These are phyloP conservation scores for Fagopyrum tataricum DNA, from an alignment of 148 eudicot species.

Conservation along the genomic window DNA sequence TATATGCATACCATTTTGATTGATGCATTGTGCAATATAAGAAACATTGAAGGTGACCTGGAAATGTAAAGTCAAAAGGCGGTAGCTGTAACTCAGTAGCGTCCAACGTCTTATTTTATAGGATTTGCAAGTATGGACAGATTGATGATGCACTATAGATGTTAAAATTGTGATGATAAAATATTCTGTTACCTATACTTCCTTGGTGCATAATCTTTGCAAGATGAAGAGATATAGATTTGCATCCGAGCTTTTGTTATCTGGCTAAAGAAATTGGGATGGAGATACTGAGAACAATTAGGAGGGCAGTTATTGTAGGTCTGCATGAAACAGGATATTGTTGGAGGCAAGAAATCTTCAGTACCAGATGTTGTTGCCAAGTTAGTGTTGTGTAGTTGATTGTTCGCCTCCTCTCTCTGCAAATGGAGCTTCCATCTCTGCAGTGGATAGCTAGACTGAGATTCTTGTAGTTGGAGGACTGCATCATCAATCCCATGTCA, in stretches of 20 bases:
- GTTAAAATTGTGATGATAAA: conserved; percentile 53
- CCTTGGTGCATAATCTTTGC: conserved; percentile 84
- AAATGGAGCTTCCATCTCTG: background rate
- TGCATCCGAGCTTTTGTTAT: conserved; percentile 68
- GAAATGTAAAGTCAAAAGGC: conserved; percentile 35
- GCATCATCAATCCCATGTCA: no score
- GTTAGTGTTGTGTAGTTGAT: conserved; percentile 7
- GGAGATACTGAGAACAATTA: conserved; percentile 47
- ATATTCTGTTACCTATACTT: conserved; percentile 78
- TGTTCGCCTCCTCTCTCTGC: background rate
- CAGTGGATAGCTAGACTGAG: background rate
- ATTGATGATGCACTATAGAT: conserved; percentile 54
- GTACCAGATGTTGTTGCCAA: conserved; percentile 40
- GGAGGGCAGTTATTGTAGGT: conserved; percentile 60
- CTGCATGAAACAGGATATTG: conserved; percentile 38
- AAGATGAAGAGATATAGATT: conserved; percentile 47
- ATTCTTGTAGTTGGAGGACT: no score
- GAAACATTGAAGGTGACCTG: conserved; percentile 53
- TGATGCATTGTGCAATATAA: conserved; percentile 77
- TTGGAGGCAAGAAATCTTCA: conserved; percentile 42
- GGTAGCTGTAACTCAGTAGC: conserved; percentile 55
- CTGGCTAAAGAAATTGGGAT: conserved; percentile 51
- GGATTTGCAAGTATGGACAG: conserved; percentile 53
- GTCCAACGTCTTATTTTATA: conserved; percentile 54
- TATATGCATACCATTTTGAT: conserved; percentile 80